Conservation (phyloP, 345 rosid species). For the Syzygium grande region DNA sequence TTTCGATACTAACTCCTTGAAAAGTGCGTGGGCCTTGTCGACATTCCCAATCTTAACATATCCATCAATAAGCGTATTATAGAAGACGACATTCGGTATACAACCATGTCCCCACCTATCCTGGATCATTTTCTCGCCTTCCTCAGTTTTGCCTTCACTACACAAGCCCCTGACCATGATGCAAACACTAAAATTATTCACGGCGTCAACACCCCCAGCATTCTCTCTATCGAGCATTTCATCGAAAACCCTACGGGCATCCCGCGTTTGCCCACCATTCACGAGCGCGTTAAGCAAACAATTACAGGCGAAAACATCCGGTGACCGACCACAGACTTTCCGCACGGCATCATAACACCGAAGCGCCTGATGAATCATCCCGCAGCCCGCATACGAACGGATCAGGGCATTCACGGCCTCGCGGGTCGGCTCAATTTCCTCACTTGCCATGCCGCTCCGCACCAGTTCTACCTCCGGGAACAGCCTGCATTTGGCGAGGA, state of each 20-base stretch:
- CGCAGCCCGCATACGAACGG: conserved; percentile 44
- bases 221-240: conserved; percentile 52
- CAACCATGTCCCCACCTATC: conserved; percentile 72
- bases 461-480: conserved; percentile 37
- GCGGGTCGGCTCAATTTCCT: conserved; percentile 32
- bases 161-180: conserved; percentile 66
- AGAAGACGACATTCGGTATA: conserved; percentile 69
- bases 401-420: conserved; percentile 58
- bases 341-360: conserved; percentile 31
- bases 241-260: conserved; percentile 46
- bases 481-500: conserved; percentile 45
- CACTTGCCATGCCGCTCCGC: conserved; percentile 31
- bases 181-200: conserved; percentile 66
- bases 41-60: conserved; percentile 41
- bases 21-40: conserved; percentile 36
- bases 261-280: conserved; percentile 17
- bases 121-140: conserved; percentile 55
- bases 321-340: conserved; percentile 21
- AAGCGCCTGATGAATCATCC: conserved; percentile 42
- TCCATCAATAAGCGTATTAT: conserved; percentile 68
- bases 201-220: conserved; percentile 2
- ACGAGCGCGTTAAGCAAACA: conserved; percentile 43
- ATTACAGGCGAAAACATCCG: conserved; percentile 64
- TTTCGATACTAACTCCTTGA: conserved; percentile 49
- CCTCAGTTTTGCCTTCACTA: conserved; percentile 58